Percentiles rank a stretch among this genome's conserved stretches.
Evolutionary conservation across 225 moss, liverwort and hornwort genomes (phyloP).

Genomic region (Anthoceros angustus): DNA sequence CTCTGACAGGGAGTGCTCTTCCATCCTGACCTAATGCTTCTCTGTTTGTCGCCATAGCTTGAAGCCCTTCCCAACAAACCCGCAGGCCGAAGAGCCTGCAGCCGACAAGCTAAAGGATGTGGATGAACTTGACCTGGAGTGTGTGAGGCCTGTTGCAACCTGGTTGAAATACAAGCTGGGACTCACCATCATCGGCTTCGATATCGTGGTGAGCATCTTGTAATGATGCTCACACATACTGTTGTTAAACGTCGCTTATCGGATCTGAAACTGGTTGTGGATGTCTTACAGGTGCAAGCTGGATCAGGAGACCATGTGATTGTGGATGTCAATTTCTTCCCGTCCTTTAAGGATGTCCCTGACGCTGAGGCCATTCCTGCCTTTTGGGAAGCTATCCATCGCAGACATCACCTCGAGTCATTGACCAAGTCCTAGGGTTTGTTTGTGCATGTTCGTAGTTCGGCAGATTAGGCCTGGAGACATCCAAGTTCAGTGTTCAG

Average conservation of each 20-base stretch:
- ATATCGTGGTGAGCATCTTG: constrained; percentile 49
- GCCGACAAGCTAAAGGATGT: constrained; percentile 27
- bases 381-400: constrained; percentile 61
- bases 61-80: constrained; percentile 50
- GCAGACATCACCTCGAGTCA: background rate
- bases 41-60: constrained; percentile 22
- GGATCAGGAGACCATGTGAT: constrained; percentile 65
- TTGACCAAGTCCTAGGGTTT: background rate
- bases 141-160: constrained; percentile 41
- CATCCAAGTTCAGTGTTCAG: no score
- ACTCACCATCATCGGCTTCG: constrained; percentile 77
- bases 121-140: constrained; percentile 41
- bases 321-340: constrained; percentile 88
- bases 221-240: background rate
- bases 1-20: background rate
- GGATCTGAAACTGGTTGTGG: background rate
- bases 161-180: constrained; percentile 54
- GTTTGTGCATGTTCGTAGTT: no score
- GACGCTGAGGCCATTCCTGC: constrained; percentile 62
- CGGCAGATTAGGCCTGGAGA: no score
- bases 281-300: constrained; percentile 44
- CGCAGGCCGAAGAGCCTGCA: constrained; percentile 17
- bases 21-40: background rate
- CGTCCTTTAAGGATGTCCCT: constrained; percentile 78
- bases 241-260: background rate